phyloP scores from a whole-genome alignment of 306 rosid genomes.

The Betula pendula region DNA sequence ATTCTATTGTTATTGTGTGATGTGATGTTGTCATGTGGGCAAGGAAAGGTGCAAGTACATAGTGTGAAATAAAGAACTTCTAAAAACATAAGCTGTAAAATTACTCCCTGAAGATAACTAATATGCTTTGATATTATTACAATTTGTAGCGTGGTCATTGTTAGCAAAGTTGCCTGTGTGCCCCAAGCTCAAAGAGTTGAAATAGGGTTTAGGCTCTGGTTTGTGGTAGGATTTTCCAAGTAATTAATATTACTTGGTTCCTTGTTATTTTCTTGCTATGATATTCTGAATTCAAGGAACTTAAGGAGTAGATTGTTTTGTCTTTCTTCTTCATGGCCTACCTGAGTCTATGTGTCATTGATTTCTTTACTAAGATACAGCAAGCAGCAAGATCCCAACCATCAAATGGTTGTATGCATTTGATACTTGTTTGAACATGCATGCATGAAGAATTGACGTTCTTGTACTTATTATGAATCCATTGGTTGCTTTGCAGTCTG shows the following conservation, averaged over 20 bases:
- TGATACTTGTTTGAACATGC: background rate
- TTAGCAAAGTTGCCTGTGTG: background rate
- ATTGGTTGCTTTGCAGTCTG: conserved; percentile 51
- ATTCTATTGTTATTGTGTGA: background rate
- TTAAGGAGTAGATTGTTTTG: background rate
- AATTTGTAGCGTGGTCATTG: background rate
- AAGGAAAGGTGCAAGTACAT: background rate
- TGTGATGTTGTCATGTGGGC: background rate
- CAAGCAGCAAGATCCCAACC: conserved; percentile 9
- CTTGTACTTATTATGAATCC: conserved; percentile 21
- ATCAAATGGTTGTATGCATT: conserved; percentile 1
- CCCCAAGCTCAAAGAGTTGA: background rate
- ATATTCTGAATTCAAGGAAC: background rate
- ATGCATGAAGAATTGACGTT: background rate
- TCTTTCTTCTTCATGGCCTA: background rate
- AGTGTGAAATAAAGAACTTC: background rate
- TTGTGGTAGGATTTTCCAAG: background rate
- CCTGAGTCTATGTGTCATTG: background rate
- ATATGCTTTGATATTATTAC: too few species aligned
- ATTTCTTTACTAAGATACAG: conserved; percentile 6
- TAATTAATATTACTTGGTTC: background rate
- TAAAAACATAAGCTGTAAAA: background rate
- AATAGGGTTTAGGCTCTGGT: background rate
- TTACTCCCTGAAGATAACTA: background rate
- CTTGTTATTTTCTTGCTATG: background rate